Evolutionary conservation across 495 filamentous ascomycete species (phyloP), one percentile per base, ranked within the genome.

Genomic region (Mycothermus thermophilus): DNA sequence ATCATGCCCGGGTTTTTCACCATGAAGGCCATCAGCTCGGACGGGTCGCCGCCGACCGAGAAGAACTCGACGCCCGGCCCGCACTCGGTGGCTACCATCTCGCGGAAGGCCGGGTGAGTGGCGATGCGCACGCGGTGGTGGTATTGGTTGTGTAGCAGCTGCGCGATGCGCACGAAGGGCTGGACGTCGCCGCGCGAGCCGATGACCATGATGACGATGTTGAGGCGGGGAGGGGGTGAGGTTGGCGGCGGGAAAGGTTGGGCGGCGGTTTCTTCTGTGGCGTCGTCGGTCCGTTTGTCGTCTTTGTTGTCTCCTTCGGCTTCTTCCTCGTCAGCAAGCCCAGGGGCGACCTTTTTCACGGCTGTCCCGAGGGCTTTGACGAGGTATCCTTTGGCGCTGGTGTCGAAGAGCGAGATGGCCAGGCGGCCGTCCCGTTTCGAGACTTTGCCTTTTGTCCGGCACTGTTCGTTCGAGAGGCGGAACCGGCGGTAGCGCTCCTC

Each of bases 21-120:
- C 82, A 87, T 85, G 45, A 81, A 87, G 2, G 77, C 72, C 82
- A 90, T 90, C 16, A 90, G 66, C 46, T 82, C 74, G 1, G 74
- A 64, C 11, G 83, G 82, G 50, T 87, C 78, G 19, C 82, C 82
- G 8, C 82, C 81, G 23, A 87, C 82, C 29, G 58, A 69, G 58
- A 84, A 88, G 54, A 85, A 87, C 49, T 87, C 82, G 4, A 87
- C 57, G 0, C 71, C 75, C 0, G 47, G 57, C 0, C 72, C 76
- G 3, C 52, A 52, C 47, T 74, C 71, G n/a, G 22, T 25, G 77
- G 69, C 34, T 71, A 87, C 70, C 36, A 80, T 78, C 3, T 71
- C 54, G 41, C 75, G 63, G 47, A 90, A 90, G 9, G 68, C 69
- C 3, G 70, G 59, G 55, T 90, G 82, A 1, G 82, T 88, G 11